A percentile compares a stretch with the other conserved stretches of the same genome.
These are phyloP conservation scores for Trichoderma asperelloides DNA, from an alignment of 495 filamentous ascomycete species.

Conservation along the genomic window DNA sequence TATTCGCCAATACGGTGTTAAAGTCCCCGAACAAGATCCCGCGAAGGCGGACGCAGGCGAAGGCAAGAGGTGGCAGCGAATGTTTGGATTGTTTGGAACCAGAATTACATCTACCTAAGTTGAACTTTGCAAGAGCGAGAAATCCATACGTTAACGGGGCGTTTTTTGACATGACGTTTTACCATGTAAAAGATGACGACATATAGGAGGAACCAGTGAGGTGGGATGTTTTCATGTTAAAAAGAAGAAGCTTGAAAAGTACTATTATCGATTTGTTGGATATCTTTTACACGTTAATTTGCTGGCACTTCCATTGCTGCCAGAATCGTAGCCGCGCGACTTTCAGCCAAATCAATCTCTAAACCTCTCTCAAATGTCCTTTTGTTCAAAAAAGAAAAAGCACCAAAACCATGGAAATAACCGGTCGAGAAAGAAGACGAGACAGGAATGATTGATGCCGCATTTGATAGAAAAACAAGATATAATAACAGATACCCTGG, in stretches of 20 bases:
- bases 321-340: background rate
- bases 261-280: background rate
- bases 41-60: constrained; percentile 24
- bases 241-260: background rate
- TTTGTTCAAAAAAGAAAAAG: background rate
- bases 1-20: constrained; percentile 52
- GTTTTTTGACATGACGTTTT: too few relatives aligned
- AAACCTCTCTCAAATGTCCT: background rate
- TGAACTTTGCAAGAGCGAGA: background rate
- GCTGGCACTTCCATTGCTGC: background rate
- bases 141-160: too few relatives aligned
- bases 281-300: background rate
- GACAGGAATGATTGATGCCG: background rate
- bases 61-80: constrained; percentile 35
- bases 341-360: too few relatives aligned
- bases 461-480: background rate
- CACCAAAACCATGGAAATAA: background rate
- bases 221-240: background rate
- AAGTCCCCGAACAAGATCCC: constrained; percentile 20
- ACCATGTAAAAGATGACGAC: too few relatives aligned
- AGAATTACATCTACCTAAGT: constrained; percentile 2
- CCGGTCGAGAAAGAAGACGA: background rate
- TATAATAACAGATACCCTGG: constrained; percentile 6
- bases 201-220: background rate
- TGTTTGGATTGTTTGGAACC: constrained; percentile 48